Conservation (phyloP, 2,329 filamentous ascomycete species). For the Elsinoe australis region DNA sequence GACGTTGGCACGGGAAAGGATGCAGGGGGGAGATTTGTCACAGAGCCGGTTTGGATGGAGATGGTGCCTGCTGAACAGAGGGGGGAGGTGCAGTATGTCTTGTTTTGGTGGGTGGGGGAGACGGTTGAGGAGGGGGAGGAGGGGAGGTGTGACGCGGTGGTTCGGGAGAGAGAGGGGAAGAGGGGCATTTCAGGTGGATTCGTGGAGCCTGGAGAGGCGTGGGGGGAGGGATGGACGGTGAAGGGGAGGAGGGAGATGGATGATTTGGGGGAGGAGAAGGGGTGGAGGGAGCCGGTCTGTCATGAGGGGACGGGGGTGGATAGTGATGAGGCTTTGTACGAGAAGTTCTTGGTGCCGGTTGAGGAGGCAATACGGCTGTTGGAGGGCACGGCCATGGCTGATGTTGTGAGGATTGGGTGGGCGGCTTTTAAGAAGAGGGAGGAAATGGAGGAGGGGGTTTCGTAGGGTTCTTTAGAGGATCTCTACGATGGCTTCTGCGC, state of each 20-base stretch:
- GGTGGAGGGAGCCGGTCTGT: slow-evolving; percentile 38
- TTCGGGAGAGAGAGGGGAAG: slow-evolving; percentile 22
- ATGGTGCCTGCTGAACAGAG: slow-evolving; percentile 36
- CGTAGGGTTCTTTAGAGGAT: background rate
- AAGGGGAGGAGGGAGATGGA: slow-evolving; percentile 35
- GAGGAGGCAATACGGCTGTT: slow-evolving; percentile 38
- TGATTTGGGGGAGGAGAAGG: slow-evolving; percentile 27
- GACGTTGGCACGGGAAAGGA: slow-evolving; percentile 23
- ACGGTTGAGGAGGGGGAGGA: slow-evolving; percentile 35
- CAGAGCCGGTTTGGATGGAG: slow-evolving; percentile 42
- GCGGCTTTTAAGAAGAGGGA: slow-evolving; percentile 35
- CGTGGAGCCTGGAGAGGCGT: slow-evolving; percentile 31
- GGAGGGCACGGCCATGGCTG: slow-evolving; percentile 35
- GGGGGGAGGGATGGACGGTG: slow-evolving; percentile 32
- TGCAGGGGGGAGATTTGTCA: slow-evolving; percentile 28
- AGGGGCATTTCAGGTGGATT: slow-evolving; percentile 18
- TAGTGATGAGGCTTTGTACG: slow-evolving; percentile 40
- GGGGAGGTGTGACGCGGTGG: slow-evolving; percentile 13
- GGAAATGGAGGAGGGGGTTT: slow-evolving; percentile 26
- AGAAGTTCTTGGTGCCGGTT: slow-evolving; percentile 36
- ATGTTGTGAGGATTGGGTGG: slow-evolving; percentile 42
- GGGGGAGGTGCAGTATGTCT: slow-evolving; percentile 34
- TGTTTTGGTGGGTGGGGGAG: slow-evolving; percentile 42
- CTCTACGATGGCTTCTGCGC: slow-evolving; percentile 16
- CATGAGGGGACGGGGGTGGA: slow-evolving; percentile 44